Evolutionary conservation across 768 basidiomycete genomes (phyloP), one percentile per base, ranked within the genome.

Genomic region (Lepiota venenata): DNA sequence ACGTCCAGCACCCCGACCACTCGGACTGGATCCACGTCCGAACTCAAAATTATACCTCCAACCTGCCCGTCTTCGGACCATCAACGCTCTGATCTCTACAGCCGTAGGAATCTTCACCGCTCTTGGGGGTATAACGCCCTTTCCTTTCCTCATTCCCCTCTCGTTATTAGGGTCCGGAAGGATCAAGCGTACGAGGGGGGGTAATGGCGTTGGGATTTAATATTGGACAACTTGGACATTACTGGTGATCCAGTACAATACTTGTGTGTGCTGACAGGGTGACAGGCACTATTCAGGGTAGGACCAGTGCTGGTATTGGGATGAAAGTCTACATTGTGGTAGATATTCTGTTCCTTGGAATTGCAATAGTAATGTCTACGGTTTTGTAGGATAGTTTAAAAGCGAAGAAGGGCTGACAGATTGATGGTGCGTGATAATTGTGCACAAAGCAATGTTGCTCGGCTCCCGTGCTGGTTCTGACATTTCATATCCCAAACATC

Each of bases 181-280:
- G 18, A 66, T 82, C 15, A 71, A 68, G n/a, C n/a, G n/a, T 75
- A 3, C 75, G 74, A 58, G 78, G 83, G 82, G 77, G 78, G 70
- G 72, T 78, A 41, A 71, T 86, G 16, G 85, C 87, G 21, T 72
- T 87, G 2, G 86, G 87, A 1, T 88, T 88, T 71, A 87, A 88
- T 64, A 70, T 87, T 87, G 82, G 82, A 88, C 85, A 60, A 71
- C 73, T 20, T 70, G 74, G 32, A 72, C 74, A 16, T 79, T 75
- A n/a, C 64, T 85, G 63, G 76, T 72, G 5, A 83, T 88, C 42
- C 85, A 86, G 63, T 87, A 83, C 58, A 83, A 83, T 66, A 88
- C n/a, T n/a, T n/a, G n/a, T 84, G 60, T 87, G 81, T 60, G 64
- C 71, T 1, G 85, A 86, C 9, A 73, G 84, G 8, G 79, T 84